Conservation (phyloP, 2,329 filamentous ascomycete species). For the Ophiostoma montium region DNA sequence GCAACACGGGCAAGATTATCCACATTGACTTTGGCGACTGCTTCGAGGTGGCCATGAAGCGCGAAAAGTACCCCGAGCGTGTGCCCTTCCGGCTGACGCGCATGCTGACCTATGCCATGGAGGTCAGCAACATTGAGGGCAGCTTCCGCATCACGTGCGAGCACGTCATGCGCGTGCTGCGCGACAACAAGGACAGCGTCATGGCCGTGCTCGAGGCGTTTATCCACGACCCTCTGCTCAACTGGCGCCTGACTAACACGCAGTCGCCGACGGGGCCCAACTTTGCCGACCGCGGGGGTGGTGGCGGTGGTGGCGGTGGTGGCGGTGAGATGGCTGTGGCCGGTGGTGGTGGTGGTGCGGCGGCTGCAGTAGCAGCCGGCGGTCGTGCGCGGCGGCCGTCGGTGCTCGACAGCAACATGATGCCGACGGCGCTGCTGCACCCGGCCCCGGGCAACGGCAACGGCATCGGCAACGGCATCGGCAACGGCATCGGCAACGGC, state of each 20-base stretch:
- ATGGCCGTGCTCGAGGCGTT: conserved; percentile 99
- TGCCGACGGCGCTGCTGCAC: conserved; percentile 44
- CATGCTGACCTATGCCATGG: conserved; percentile 99
- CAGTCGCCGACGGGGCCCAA: conserved; percentile 51
- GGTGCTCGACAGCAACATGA: conserved; percentile 50
- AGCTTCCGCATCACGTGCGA: conserved; percentile 97
- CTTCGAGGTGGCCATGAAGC: conserved; percentile 98
- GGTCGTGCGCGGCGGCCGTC: conserved; percentile 50
- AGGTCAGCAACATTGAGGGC: conserved; percentile 98
- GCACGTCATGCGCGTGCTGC: conserved; percentile 91
- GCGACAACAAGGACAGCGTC: conserved; percentile 94
- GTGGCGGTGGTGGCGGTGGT: conserved; percentile 18
- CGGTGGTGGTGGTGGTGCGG: conserved; percentile 20
- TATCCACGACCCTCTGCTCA: conserved; percentile 97
- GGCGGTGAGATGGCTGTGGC: no score
- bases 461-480: conserved; percentile 3
- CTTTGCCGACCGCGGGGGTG: conserved; percentile 36
- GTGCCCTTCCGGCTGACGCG: conserved; percentile 95
- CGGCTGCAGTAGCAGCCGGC: no score
- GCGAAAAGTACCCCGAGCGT: conserved; percentile 95
- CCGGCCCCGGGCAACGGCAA: conserved; percentile 12
- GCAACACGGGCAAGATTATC: conserved; percentile 89
- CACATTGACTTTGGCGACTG: conserved; percentile 99
- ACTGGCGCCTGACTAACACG: conserved; percentile 70
- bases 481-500: conserved; percentile 9